A percentile compares a stretch with the other conserved stretches of the same genome.
Evolutionary conservation across 169 alveolate species (phyloP).

Genomic region (Babesia ovis): DNA sequence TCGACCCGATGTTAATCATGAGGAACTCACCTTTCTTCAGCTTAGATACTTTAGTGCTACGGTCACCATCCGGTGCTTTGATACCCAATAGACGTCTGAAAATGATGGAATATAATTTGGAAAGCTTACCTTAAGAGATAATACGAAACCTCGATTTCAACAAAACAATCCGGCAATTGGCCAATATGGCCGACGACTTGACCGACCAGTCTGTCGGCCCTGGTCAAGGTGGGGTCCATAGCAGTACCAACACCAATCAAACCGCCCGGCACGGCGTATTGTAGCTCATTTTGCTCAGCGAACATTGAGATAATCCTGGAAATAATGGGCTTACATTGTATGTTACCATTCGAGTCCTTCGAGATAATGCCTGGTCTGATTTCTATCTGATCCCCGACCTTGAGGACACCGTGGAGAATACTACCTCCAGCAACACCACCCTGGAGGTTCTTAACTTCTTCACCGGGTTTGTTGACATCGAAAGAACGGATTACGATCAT

Average conservation of each 20-base stretch:
- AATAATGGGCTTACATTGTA: conserved; percentile 88
- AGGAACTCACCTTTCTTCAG: conserved; percentile 94
- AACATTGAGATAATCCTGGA: conserved; percentile 89
- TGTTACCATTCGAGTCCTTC: conserved; percentile 86
- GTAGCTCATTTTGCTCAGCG: conserved; percentile 96
- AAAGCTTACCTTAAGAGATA: conserved; percentile 63
- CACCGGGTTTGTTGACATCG: conserved; percentile 99
- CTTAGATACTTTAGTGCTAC: conserved; percentile 91
- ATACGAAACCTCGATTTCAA: conserved; percentile 90
- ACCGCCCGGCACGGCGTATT: conserved; percentile 98
- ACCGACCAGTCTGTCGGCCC: conserved; percentile 97
- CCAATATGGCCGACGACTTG: conserved; percentile 96
- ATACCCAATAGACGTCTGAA: conserved; percentile 89
- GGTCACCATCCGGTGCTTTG: conserved; percentile 84
- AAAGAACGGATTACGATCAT: conserved; percentile 97
- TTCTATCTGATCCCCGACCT: conserved; percentile 96
- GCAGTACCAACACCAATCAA: conserved; percentile 94
- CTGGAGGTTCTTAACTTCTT: conserved; percentile 91
- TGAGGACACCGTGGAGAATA: conserved; percentile 94
- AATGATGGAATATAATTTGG: neutral
- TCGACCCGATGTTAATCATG: conserved; percentile 96
- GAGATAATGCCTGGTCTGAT: conserved; percentile 96
- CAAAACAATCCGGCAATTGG: conserved; percentile 91
- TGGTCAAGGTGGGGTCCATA: conserved; percentile 96
- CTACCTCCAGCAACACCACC: conserved; percentile 99